These are phyloP conservation scores for Pharus latifolius DNA, from an alignment of 176 grass and related monocot species.

Conservation along the genomic window DNA sequence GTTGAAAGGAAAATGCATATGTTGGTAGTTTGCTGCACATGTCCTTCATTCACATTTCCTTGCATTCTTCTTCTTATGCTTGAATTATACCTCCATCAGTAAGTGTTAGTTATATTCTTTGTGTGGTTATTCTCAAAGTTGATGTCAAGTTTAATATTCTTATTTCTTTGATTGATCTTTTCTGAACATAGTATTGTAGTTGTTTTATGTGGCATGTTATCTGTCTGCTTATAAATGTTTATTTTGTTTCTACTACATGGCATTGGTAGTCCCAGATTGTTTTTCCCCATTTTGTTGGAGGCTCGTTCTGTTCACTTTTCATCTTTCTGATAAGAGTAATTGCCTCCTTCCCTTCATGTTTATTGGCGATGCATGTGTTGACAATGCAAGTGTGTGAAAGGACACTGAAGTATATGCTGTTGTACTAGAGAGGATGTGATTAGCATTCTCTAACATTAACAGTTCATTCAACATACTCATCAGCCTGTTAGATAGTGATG, in stretches of 20 bases:
- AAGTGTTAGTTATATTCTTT: background rate
- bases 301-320: background rate
- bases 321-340: no score
- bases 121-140: background rate
- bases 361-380: background rate
- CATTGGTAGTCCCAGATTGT: no score
- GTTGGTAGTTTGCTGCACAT: background rate
- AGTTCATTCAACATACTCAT: no score
- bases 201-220: background rate
- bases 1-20: no score
- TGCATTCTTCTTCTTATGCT: no score
- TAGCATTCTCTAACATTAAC: background rate
- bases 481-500: background rate
- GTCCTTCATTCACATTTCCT: no score
- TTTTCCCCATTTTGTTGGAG: background rate
- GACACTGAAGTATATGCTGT: no score
- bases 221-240: background rate
- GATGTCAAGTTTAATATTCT: background rate
- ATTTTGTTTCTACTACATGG: no score
- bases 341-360: no score
- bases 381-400: background rate
- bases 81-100: background rate
- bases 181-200: no score
- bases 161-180: background rate
- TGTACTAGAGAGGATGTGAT: background rate